Evolutionary conservation across 371 early-diverging fungal species (phyloP), one percentile per base, ranked within the genome.

Genomic region (Nematocida parisii): DNA sequence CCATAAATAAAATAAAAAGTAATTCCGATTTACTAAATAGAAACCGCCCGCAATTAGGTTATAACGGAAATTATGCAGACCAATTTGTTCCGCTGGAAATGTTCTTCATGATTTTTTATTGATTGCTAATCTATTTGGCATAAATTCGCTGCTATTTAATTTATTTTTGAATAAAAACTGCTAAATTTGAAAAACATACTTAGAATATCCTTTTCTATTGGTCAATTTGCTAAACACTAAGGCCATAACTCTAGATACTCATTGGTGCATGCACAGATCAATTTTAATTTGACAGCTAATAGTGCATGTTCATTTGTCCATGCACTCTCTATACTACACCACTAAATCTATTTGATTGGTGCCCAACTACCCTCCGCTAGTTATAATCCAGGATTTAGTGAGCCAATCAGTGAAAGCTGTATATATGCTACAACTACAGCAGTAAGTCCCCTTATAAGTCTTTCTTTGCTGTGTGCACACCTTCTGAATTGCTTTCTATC

Each of bases 1-100:
- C 18, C 80, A 77, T 77, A 71, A 77, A 77, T 66, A 77, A 77
- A 77, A 56, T 58, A 42, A 71, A 42, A 39, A 46, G 46, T 50
- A 50, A 27, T 67, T 11, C 50, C 18, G 50, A n/a, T 58, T 50
- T 50, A 50, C 52, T 50, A 50, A 50, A 50, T 50, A 50, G 13
- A 9, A 50, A 13, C 52, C 18, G 9, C 18, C 52, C 52, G 52
- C 2, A 33, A 33, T 33, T 33, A 33, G 33, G 33, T 33, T 33
- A 33, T 33, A 33, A 33, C 33, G 33, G 33, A 33, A 33, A 33
- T 33, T 33, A 33, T 33, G 33, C 33, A 33, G 33, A 33, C 0
- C 33, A 33, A 33, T 33, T 2, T 2, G 33, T 33, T 33, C 33
- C 2, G 33, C 33, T 33, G 2, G 33, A 33, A 33, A 33, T 33